Evolutionary conservation across 805 yeast species (phyloP).

Genomic region (Zygoascus ofunaensis): DNA sequence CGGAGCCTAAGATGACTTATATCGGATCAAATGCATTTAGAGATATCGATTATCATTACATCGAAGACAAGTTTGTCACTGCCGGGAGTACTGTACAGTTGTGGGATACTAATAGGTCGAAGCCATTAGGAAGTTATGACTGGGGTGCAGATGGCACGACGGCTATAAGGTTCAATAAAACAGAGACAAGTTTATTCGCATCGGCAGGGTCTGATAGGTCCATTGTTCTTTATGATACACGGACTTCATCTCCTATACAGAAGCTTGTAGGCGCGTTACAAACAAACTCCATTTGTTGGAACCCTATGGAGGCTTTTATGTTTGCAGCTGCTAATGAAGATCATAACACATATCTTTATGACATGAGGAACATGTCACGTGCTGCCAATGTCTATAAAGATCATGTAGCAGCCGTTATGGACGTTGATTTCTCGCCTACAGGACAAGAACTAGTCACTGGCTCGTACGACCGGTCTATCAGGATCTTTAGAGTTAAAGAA

Average conservation of each 20-base stretch:
- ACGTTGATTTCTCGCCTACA: constrained; percentile 90
- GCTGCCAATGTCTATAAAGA: constrained; percentile 84
- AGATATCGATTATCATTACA: constrained; percentile 77
- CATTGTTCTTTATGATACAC: constrained; percentile 77
- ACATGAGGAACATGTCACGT: constrained; percentile 82
- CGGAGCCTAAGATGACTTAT: constrained; percentile 69
- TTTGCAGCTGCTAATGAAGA: constrained; percentile 92
- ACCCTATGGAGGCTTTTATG: constrained; percentile 94
- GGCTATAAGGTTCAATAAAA: constrained; percentile 76
- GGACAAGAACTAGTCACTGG: constrained; percentile 96
- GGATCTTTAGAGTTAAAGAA: constrained; percentile 63
- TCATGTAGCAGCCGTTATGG: constrained; percentile 93
- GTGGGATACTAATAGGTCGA: constrained; percentile 83
- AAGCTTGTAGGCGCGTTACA: constrained; percentile 75
- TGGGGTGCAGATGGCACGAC: constrained; percentile 96
- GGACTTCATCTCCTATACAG: constrained; percentile 88
- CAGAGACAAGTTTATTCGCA: constrained; percentile 83
- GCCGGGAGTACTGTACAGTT: constrained; percentile 84
- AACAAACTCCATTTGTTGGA: constrained; percentile 85
- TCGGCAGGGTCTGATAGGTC: constrained; percentile 88
- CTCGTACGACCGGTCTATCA: constrained; percentile 85
- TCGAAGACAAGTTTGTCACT: constrained; percentile 69
- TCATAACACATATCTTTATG: constrained; percentile 90
- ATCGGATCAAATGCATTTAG: constrained; percentile 77
- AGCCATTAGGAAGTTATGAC: constrained; percentile 65